Conservation (phyloP, 257 asterid species). For the Ophiorrhiza pumila region DNA sequence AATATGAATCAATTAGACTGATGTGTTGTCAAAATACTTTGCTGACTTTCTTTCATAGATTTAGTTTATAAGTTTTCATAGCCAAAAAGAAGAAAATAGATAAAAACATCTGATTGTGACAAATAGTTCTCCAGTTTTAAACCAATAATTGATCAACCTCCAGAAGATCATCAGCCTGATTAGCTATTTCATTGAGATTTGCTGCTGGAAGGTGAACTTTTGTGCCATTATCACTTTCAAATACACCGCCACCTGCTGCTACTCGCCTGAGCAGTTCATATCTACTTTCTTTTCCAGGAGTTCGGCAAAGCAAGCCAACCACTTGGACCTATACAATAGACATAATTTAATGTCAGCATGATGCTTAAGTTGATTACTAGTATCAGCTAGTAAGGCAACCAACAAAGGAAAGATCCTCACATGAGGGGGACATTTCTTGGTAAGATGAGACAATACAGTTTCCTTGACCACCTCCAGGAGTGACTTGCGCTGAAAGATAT, state of each 20-base stretch:
- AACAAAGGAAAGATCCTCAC: conserved; percentile 44
- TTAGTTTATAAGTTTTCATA: neutral
- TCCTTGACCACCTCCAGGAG: conserved; percentile 95
- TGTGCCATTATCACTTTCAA: conserved; percentile 67
- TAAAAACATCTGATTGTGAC: neutral
- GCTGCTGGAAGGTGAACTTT: conserved; percentile 98
- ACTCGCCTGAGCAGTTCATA: conserved; percentile 90
- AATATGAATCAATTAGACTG: neutral
- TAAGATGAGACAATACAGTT: conserved; percentile 91
- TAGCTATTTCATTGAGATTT: conserved; percentile 85
- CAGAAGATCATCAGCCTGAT: conserved; percentile 96
- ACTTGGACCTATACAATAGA: conserved; percentile 77
- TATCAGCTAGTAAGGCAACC: conserved; percentile 6
- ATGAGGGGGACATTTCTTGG: conserved; percentile 89
- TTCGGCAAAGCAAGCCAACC: conserved; percentile 90
- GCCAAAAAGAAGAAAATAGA: neutral
- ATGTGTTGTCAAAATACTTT: neutral
- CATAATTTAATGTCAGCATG: conserved; percentile 15
- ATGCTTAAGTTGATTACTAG: conserved; percentile 19
- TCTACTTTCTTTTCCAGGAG: conserved; percentile 88
- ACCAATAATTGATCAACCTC: conserved; percentile 46
- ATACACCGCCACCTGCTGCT: conserved; percentile 96
- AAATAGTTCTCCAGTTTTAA: neutral
- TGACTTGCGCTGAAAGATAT: conserved; percentile 64
- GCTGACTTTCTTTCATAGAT: neutral